Evolutionary conservation across 2,329 filamentous ascomycete genomes (phyloP).

Genomic region (Aspergillus flavus): DNA sequence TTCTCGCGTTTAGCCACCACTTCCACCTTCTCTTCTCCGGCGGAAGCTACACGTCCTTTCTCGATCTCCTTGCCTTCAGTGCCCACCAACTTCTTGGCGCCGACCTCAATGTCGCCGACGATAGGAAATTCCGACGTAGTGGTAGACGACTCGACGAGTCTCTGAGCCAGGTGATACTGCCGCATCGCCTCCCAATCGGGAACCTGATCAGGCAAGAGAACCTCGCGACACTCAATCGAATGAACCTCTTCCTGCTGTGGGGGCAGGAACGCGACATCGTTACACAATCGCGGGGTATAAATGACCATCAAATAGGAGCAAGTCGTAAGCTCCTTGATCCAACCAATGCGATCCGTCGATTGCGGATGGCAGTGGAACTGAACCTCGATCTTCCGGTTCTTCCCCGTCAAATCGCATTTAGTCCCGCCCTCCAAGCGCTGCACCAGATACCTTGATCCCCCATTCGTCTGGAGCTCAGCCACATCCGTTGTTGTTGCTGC

Average conservation of each 20-base stretch:
- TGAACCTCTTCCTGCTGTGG: conserved; percentile 77
- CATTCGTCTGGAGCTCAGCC: conserved; percentile 76
- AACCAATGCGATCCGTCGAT: conserved; percentile 74
- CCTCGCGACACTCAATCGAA: conserved; percentile 72
- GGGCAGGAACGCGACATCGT: conserved; percentile 82
- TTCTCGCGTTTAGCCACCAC: conserved; percentile 60
- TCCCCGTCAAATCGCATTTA: conserved; percentile 80
- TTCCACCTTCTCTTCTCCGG: conserved; percentile 52
- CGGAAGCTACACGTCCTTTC: conserved; percentile 58
- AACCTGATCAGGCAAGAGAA: conserved; percentile 62
- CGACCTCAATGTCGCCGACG: conserved; percentile 62
- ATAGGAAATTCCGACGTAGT: conserved; percentile 39
- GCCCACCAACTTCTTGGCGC: conserved; percentile 59
- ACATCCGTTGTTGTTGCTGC: conserved; percentile 36
- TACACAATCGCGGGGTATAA: conserved; percentile 84
- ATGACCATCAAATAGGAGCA: conserved; percentile 94
- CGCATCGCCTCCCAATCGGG: conserved; percentile 49
- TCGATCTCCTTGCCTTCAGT: conserved; percentile 60
- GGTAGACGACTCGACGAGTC: conserved; percentile 33
- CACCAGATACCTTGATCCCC: conserved; percentile 82
- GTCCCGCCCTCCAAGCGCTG: conserved; percentile 80
- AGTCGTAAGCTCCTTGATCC: conserved; percentile 90
- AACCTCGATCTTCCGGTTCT: conserved; percentile 80
- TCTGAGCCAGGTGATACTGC: conserved; percentile 34
- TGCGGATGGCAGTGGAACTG: conserved; percentile 78